Conservation (phyloP, 108 stramenopile species). For the Fragilaria crotonensis region DNA sequence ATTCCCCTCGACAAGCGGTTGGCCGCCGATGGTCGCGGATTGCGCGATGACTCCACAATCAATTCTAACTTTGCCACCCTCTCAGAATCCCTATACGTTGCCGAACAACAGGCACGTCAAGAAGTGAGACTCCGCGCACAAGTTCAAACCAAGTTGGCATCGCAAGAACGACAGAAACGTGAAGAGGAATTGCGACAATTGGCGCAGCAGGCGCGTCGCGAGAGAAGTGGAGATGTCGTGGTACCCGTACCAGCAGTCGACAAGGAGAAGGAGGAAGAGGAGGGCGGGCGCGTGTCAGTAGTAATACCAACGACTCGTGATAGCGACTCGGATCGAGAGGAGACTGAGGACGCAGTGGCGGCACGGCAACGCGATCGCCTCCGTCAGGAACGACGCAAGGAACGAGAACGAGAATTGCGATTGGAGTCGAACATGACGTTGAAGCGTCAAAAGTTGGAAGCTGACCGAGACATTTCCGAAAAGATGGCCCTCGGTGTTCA, state of each 20-base stretch:
- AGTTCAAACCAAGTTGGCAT: slow-evolving; percentile 82
- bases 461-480: slow-evolving; percentile 96
- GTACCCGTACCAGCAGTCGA: background rate
- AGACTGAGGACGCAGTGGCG: slow-evolving; percentile 70
- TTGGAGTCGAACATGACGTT: slow-evolving; percentile 66
- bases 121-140: slow-evolving; percentile 88
- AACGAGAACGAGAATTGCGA: slow-evolving; percentile 93
- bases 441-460: slow-evolving; percentile 83
- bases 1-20: slow-evolving; percentile 98
- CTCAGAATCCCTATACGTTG: slow-evolving; percentile 90
- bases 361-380: slow-evolving; percentile 88
- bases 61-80: slow-evolving; percentile 95
- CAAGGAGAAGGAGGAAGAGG: background rate
- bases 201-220: slow-evolving; percentile 87
- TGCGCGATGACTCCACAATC: slow-evolving; percentile 88
- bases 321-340: too few relatives aligned
- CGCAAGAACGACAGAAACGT: slow-evolving; percentile 80
- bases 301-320: slow-evolving; percentile 2
- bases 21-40: slow-evolving; percentile 95
- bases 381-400: slow-evolving; percentile 81
- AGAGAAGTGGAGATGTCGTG: slow-evolving; percentile 55
- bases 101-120: slow-evolving; percentile 92
- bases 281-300: background rate
- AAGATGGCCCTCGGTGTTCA: slow-evolving; percentile 96
- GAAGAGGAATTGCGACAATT: slow-evolving; percentile 91